Percentiles rank a stretch among this genome's conserved stretches.
Evolutionary conservation across 2,329 filamentous ascomycete genomes (phyloP).

Genomic region (Paraconiothyrium sp.): DNA sequence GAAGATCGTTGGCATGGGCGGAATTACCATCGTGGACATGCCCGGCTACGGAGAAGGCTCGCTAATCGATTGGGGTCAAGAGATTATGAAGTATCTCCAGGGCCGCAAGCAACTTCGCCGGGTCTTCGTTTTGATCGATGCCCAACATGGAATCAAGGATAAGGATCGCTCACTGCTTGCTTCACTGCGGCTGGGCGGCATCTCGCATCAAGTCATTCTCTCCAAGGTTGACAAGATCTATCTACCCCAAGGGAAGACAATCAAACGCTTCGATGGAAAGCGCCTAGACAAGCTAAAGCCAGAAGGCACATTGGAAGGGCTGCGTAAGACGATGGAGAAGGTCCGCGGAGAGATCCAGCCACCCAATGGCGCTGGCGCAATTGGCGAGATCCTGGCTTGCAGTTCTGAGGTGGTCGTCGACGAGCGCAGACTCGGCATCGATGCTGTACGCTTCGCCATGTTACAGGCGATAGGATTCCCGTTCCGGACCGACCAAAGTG

Average conservation of each 20-base stretch:
- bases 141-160: slow-evolving; percentile 70
- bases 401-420: slow-evolving; percentile 61
- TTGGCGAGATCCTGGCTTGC: slow-evolving; percentile 70
- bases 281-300: slow-evolving; percentile 24
- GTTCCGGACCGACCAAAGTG: slow-evolving; percentile 9
- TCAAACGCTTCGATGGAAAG: slow-evolving; percentile 28
- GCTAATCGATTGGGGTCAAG: slow-evolving; percentile 68
- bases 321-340: slow-evolving; percentile 52
- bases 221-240: slow-evolving; percentile 67
- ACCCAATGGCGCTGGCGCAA: slow-evolving; percentile 45
- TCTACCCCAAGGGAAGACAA: slow-evolving; percentile 32
- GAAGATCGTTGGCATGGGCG: slow-evolving; percentile 49
- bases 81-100: slow-evolving; percentile 74
- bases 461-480: slow-evolving; percentile 62
- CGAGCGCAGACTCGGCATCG: slow-evolving; percentile 65
- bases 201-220: slow-evolving; percentile 73
- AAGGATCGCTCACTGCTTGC: slow-evolving; percentile 67
- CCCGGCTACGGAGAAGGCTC: slow-evolving; percentile 75
- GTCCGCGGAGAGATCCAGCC: slow-evolving; percentile 50
- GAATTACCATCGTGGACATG: slow-evolving; percentile 72
- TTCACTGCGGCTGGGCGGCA: slow-evolving; percentile 63
- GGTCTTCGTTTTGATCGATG: slow-evolving; percentile 72
- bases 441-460: slow-evolving; percentile 71
- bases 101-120: slow-evolving; percentile 69
- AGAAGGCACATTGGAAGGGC: slow-evolving; percentile 52